Evolutionary conservation across 805 yeast species (phyloP), one percentile per base, ranked within the genome.

Genomic region (Allodekkera sacchari): DNA sequence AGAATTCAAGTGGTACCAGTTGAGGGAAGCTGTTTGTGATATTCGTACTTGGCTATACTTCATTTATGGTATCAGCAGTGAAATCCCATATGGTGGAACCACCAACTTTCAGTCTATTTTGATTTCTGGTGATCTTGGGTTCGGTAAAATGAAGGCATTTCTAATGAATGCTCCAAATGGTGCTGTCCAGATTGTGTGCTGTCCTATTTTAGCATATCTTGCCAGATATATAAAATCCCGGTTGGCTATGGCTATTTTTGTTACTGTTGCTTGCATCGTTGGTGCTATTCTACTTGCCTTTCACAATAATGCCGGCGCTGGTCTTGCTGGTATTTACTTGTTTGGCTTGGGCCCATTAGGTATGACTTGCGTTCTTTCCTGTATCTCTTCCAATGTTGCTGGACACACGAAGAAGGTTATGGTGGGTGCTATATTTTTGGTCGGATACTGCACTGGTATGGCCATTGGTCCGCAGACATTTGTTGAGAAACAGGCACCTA

Each of bases 21-120:
- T 75, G 32, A 56, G 46, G 21, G 84, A 78, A 52, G 72, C 75
- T 3, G 34, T 77, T 18, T 36, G 49, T 8, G 85, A 78, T 45
- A 50, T 57, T 22, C 66, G 68, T 44, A 63, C 70, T 4, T 74
- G 73, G 68, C 41, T 68, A 16, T 58, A 63, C 47, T 65, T 72
- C 28, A 55, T 61, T 43, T 64, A 71, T 43, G 47, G 58, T 8
- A 55, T 66, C 32, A 64, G 65, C 15, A 45, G 68, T 19, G 51
- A 65, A 32, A 63, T 77, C 41, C 80, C 81, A 31, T 71, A 73
- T 43, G 82, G 81, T 44, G 81, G 77, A 24, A 45, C 71, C 18
- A 63, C 74, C 14, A 68, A 63, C 45, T 71, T 71, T 40, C 65
- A 66, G n/a, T 67, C 61, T 36, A 52, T 60, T 8, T 41, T 63